Evolutionary conservation across 345 rosid species (phyloP), one percentile per base, ranked within the genome.

Genomic region (Psidium guajava): DNA sequence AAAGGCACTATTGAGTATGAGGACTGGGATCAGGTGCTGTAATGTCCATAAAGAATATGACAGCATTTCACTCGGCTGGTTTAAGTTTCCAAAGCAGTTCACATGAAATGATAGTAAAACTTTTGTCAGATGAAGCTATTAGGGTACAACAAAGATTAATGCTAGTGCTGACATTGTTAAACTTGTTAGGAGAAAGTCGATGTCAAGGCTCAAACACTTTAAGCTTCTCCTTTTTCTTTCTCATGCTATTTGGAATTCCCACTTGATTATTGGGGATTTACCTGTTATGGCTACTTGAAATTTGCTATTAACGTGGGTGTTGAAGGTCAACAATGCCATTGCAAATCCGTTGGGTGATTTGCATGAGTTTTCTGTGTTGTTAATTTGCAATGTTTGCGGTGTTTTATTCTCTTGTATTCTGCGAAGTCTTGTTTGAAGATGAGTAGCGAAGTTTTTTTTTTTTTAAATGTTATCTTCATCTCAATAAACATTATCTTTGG

Each of bases 11-110:
- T 95, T 84, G 92, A 92, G 74, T 98, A 97, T 90, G 98, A 95
- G 85, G 99, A 96, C 85, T 95, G 98, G 98, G 99, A 97, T 87
- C 98, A 95, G 99, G 99, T 96, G 90, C 88, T n/a, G 22, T 36
- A 69, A 69, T 36, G 80, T 69, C 47, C 25, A 20, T 36, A 21
- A 18, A 69, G 40, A 32, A 32, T 40, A 32, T 69, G 47, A 69
- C 36, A 36, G 80, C 80, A 69, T 36, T 44, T 11, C 47, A 32
- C 13, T 69, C 18, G 10, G 80, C 4, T 69, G 80, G 47, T 69
- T 36, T 69, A 69, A 32, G 24, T 18, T 36, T 69, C 47, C 80
- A 69, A 2, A 36, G 80, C 80, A 69, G 80, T 36, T 69, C 47
- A 69, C 80, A 69, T 69, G 36, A 69, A 36, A 69, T 69, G 80